These are phyloP conservation scores for Fistulifera pelliculosa DNA, from an alignment of 108 stramenopile genomes.

Conservation along the genomic window DNA sequence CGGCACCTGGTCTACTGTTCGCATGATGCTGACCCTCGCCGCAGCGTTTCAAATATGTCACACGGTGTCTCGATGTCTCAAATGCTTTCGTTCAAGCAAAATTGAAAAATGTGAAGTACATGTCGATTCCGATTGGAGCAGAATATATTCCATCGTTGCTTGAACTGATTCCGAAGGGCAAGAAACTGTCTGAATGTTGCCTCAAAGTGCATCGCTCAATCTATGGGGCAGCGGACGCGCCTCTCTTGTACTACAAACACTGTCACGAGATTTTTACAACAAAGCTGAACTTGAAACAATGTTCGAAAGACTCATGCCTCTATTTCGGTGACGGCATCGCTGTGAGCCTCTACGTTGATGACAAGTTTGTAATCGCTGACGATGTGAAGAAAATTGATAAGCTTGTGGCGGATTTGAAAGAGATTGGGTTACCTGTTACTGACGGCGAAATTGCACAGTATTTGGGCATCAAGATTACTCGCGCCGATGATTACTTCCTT, in stretches of 20 bases:
- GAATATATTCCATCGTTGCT: neutral
- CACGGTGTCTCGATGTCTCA: neutral
- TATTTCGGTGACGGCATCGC: slow-evolving; percentile 17
- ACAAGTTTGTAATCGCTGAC: slow-evolving; percentile 5
- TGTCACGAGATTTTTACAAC: slow-evolving; percentile 4
- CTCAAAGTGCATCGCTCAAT: slow-evolving; percentile 1
- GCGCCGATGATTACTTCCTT: slow-evolving; percentile 7
- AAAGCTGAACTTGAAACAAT: slow-evolving; percentile 11
- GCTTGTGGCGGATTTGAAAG: neutral
- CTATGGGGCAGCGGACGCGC: slow-evolving; percentile 15
- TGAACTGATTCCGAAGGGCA: neutral
- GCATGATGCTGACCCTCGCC: slow-evolving; percentile 7
- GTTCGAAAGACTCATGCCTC: slow-evolving; percentile 29
- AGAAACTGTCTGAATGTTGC: neutral
- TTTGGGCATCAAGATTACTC: slow-evolving; percentile 17
- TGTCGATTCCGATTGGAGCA: neutral
- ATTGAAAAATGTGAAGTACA: neutral
- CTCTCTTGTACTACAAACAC: slow-evolving; percentile 19
- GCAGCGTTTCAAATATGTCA: neutral
- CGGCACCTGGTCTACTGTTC: slow-evolving; percentile 9
- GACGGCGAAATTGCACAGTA: slow-evolving; percentile 19
- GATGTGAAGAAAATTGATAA: neutral
- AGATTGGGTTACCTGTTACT: slow-evolving; percentile 2
- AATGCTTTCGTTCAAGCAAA: slow-evolving; percentile 5
- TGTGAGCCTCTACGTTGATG: slow-evolving; percentile 32